Evolutionary conservation across 2,329 filamentous ascomycete species (phyloP).

Genomic region (Claviceps sp.): DNA sequence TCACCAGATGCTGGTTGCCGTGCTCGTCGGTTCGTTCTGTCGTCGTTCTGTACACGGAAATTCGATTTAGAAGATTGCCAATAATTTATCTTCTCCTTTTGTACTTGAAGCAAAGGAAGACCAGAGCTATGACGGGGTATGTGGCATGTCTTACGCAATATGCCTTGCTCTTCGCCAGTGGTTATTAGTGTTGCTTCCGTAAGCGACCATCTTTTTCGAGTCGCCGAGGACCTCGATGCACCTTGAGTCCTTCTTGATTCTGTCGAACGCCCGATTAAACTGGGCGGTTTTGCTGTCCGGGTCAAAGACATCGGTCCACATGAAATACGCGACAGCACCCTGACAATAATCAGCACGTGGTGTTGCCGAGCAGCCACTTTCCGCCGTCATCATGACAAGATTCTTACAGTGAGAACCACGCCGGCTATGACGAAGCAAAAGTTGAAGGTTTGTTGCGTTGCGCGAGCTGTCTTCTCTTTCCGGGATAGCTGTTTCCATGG

Average conservation of each 20-base stretch:
- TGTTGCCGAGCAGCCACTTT: neutral
- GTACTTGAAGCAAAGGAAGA: neutral
- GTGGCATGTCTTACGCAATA: constrained; percentile 33
- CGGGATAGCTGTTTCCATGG: constrained; percentile 66
- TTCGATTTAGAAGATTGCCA: neutral
- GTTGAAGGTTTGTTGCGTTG: constrained; percentile 86
- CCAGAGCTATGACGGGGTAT: neutral
- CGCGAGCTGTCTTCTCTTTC: constrained; percentile 67
- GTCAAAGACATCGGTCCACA: constrained; percentile 74
- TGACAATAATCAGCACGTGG: constrained; percentile 18
- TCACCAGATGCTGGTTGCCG: constrained; percentile 67
- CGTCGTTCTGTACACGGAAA: constrained; percentile 40
- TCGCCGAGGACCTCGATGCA: constrained; percentile 67
- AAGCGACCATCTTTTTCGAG: constrained; percentile 60
- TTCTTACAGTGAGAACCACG: constrained; percentile 56
- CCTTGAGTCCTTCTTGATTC: constrained; percentile 57
- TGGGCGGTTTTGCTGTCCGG: constrained; percentile 73
- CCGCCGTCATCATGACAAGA: neutral
- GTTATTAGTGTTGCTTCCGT: constrained; percentile 67
- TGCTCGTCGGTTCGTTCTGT: constrained; percentile 54
- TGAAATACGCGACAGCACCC: constrained; percentile 64
- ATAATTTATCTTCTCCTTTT: neutral
- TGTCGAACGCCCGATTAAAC: constrained; percentile 76
- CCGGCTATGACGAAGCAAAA: constrained; percentile 65
- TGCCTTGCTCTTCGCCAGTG: constrained; percentile 62